phyloP scores from a whole-genome alignment of 495 filamentous ascomycete species.

The Xylaria curta region DNA sequence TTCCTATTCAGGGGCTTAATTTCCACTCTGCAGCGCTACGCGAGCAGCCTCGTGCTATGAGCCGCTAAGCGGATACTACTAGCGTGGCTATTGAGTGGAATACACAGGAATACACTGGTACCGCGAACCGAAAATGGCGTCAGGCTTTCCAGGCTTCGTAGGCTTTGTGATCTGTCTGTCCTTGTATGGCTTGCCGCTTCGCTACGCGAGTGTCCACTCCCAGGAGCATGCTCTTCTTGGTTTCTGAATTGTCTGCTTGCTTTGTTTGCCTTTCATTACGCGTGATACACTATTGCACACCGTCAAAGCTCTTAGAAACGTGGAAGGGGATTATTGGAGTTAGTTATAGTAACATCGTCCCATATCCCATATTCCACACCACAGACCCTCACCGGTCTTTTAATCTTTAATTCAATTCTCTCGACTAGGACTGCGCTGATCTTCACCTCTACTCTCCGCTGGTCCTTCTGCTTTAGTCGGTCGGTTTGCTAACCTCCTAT shows the following conservation, averaged over 20 bases:
- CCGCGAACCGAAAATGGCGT: slow-evolving; percentile 22
- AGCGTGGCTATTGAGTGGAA: slow-evolving; percentile 6
- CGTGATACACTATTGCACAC: background rate
- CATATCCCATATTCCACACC: slow-evolving; percentile 3
- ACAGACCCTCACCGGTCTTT: slow-evolving; percentile 18
- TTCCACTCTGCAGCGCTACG: slow-evolving; percentile 25
- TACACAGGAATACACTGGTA: background rate
- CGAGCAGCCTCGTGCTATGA: slow-evolving; percentile 22
- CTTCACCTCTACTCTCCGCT: slow-evolving; percentile 33
- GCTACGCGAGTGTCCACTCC: slow-evolving; percentile 8
- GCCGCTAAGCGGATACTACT: slow-evolving; percentile 9
- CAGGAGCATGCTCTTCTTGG: background rate
- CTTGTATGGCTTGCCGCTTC: background rate
- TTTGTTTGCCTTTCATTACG: background rate
- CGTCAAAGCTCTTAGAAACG: background rate
- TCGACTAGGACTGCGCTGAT: slow-evolving; percentile 29
- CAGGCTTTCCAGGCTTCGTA: slow-evolving; percentile 10
- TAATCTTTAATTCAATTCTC: slow-evolving; percentile 7
- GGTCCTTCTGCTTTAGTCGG: slow-evolving; percentile 25
- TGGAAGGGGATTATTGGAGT: background rate
- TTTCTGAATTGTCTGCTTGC: background rate
- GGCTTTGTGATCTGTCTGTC: slow-evolving; percentile 19
- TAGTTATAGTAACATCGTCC: slow-evolving; percentile 11
- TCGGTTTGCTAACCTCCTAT: slow-evolving; percentile 33
- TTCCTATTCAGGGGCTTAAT: slow-evolving; percentile 23